Evolutionary conservation across 2,329 filamentous ascomycete genomes (phyloP).

Genomic region (Hypoxylon sp.): DNA sequence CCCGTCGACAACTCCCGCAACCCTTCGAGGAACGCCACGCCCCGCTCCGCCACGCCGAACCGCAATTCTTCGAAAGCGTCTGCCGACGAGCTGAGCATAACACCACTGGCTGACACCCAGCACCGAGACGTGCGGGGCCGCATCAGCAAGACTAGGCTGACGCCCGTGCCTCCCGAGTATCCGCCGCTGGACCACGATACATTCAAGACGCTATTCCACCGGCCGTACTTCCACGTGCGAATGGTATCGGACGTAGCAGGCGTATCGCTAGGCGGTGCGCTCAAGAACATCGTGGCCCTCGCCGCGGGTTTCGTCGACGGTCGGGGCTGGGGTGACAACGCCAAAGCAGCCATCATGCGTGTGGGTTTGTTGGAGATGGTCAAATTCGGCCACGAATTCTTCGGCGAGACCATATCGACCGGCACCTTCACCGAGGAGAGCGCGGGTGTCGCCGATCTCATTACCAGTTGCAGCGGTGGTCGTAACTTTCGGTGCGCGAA

Average conservation of each 20-base stretch:
- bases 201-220: conserved; percentile 89
- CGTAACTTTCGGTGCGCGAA: conserved; percentile 95
- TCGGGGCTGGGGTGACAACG: conserved; percentile 97
- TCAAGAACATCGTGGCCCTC: conserved; percentile 97
- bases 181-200: conserved; percentile 87
- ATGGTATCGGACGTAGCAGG: conserved; percentile 96
- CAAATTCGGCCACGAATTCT: conserved; percentile 94
- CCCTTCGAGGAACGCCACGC: conserved; percentile 67
- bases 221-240: conserved; percentile 96
- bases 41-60: conserved; percentile 61
- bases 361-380: conserved; percentile 97
- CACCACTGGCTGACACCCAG: conserved; percentile 65
- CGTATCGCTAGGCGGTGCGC: conserved; percentile 90
- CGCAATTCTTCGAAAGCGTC: conserved; percentile 59
- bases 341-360: conserved; percentile 98
- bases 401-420: conserved; percentile 81
- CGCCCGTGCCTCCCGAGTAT: conserved; percentile 82
- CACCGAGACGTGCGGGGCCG: conserved; percentile 78
- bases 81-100: conserved; percentile 63
- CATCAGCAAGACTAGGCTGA: conserved; percentile 75
- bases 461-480: conserved; percentile 92
- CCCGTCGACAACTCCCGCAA: conserved; percentile 82
- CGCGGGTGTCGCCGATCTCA: conserved; percentile 93
- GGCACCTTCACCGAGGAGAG: conserved; percentile 97
- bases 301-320: conserved; percentile 96